Evolutionary conservation across 1,284 basidiomycete species (phyloP).

Genomic region (Farysia itapuensis): DNA sequence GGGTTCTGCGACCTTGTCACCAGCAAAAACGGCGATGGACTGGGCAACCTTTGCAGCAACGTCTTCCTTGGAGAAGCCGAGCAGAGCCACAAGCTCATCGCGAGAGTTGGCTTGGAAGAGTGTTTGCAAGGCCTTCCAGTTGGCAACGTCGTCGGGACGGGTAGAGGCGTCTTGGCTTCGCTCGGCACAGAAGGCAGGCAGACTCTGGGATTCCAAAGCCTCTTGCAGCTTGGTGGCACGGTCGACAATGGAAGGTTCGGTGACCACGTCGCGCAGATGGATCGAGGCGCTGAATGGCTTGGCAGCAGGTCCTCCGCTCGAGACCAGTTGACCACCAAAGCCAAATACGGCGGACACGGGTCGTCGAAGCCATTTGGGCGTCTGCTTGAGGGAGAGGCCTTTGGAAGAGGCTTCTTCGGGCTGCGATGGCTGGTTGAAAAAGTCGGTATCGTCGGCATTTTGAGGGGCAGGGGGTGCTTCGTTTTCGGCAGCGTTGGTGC

Average conservation of each 20-base stretch:
- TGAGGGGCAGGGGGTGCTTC: conserved; percentile 60
- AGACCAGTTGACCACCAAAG: conserved; percentile 81
- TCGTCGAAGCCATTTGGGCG: conserved; percentile 92
- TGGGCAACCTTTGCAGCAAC: conserved; percentile 77
- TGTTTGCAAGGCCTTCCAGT: conserved; percentile 84
- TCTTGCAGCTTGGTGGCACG: conserved; percentile 74
- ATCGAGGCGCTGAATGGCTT: conserved; percentile 59
- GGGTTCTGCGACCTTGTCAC: conserved; percentile 54
- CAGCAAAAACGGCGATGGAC: conserved; percentile 72
- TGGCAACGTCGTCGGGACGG: conserved; percentile 62
- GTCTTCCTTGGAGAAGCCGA: conserved; percentile 90
- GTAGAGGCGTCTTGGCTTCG: conserved; percentile 44
- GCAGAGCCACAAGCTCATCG: conserved; percentile 83
- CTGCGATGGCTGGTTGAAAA: conserved; percentile 73
- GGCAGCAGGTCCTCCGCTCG: conserved; percentile 62
- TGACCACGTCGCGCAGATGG: conserved; percentile 63
- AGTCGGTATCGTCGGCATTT: conserved; percentile 70
- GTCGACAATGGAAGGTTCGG: conserved; percentile 75
- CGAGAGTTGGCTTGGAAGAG: conserved; percentile 85
- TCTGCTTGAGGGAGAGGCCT: conserved; percentile 64
- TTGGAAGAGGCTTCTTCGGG: conserved; percentile 50
- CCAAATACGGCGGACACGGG: conserved; percentile 83
- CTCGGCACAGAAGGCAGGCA: conserved; percentile 54
- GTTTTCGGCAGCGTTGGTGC: conserved; percentile 70
- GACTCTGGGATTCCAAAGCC: conserved; percentile 67